Evolutionary conservation across 1,139 yeast species (phyloP).

Genomic region (Trichomonascaceae sp.): DNA sequence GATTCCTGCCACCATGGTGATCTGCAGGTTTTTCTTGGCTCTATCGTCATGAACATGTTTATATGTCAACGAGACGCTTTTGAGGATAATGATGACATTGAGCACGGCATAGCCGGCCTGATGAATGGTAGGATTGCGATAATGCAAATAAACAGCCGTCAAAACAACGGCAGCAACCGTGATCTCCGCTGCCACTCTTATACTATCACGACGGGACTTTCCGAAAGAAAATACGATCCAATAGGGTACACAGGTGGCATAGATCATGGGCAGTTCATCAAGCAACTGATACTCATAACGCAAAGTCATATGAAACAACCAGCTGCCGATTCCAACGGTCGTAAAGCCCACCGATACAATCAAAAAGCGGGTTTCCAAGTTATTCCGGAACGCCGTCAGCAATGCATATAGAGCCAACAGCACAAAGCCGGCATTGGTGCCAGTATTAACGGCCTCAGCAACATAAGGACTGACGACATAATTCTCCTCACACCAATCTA

Average conservation of each 20-base stretch:
- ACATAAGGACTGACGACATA: slow-evolving; percentile 77
- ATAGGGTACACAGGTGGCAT: slow-evolving; percentile 92
- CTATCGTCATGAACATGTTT: slow-evolving; percentile 44
- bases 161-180: slow-evolving; percentile 45
- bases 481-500: slow-evolving; percentile 97
- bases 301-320: slow-evolving; percentile 95
- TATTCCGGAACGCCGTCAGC: slow-evolving; percentile 51
- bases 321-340: slow-evolving; percentile 85
- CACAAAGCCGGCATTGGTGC: slow-evolving; percentile 68
- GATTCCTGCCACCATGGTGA: slow-evolving; percentile 55
- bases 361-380: slow-evolving; percentile 63
- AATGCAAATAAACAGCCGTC: slow-evolving; percentile 58
- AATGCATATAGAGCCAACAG: slow-evolving; percentile 63
- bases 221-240: slow-evolving; percentile 81
- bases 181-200: slow-evolving; percentile 29
- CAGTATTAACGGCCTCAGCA: slow-evolving; percentile 83
- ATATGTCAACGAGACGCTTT: slow-evolving; percentile 47
- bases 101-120: slow-evolving; percentile 69
- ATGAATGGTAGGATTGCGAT: slow-evolving; percentile 80
- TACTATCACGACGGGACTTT: slow-evolving; percentile 36
- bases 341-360: slow-evolving; percentile 73
- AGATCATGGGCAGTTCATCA: slow-evolving; percentile 97
- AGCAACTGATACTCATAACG: slow-evolving; percentile 80
- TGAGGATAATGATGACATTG: slow-evolving; percentile 54
- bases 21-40: slow-evolving; percentile 45